Base-by-base conservation (phyloP, 177 flowering plant genomes). In the Vitis hybrid region DNA sequence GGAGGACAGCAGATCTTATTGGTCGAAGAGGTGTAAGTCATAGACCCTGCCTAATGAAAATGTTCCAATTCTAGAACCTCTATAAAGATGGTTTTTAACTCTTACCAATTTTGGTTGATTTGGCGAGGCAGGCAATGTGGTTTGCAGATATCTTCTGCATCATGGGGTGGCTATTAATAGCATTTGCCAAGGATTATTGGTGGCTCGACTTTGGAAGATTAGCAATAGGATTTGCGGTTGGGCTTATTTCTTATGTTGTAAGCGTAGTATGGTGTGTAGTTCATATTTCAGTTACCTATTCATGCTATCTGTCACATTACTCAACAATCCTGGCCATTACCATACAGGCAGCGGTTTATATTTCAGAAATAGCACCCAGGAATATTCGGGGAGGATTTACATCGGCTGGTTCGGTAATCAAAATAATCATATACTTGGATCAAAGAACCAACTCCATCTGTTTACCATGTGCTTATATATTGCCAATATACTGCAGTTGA, bases 11-110 rank as follows among this genome's bases (percentile, higher is more conserved):
- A 6, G 88, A 87, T 75, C 49, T 65, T 12, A 1, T 87, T 23
- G 88, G 90, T 48, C 76, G 88, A 4, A 81, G 69, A 74, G 76
- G 81, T 34, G 90, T 87, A 84, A 76, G 87, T 81, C 52, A 32
- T 55, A 5, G 45, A 5, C 12, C 23, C 9, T 11, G 56, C 4
- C 56, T 5, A 54, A 17, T 14, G 7, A 15, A 0, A 54, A 14
- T 56, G 50, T 21, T 65, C 18, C 30, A 45, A 30, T 48, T 15
- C 17, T 26, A 23, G 11, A 12, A n/a, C 11, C 52, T 23, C n/a
- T 60, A 26, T 26, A 0, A 26, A 26, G 30, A 2, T 26, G 30
- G 30, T 26, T 3, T 26, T 26, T 26, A 26, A 26, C 30, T 26
- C 30, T 23, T 21, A 21, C 21, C 21, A 21, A 32, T 32, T 5